Percentiles rank a stretch among this genome's conserved stretches.
Conservation (phyloP, 139 green algal genomes). For the Auxenochlorella protothecoides region DNA sequence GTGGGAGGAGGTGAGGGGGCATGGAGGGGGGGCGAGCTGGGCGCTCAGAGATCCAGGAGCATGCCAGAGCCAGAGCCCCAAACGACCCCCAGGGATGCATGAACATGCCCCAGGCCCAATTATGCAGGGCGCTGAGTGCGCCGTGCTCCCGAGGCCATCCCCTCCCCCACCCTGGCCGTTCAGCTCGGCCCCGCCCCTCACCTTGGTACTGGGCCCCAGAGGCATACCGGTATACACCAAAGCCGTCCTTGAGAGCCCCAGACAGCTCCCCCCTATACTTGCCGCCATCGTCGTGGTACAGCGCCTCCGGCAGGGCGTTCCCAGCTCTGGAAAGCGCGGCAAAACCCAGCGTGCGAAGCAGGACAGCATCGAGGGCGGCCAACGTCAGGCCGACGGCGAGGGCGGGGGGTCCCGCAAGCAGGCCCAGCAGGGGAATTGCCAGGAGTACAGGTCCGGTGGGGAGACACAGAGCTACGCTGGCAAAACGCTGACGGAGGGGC, state of each 20-base stretch:
- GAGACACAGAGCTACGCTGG: background rate
- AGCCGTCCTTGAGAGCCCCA: conserved; percentile 59
- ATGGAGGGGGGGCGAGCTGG: background rate
- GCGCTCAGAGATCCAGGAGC: background rate
- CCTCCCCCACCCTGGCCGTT: background rate
- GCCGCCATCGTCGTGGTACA: conserved; percentile 62
- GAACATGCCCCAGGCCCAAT: too few species aligned
- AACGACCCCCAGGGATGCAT: too few species aligned
- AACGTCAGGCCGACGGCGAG: too few species aligned
- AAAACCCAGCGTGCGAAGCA: conserved; percentile 13
- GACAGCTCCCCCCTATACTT: conserved; percentile 67
- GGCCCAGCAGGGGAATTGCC: background rate
- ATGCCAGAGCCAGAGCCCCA: background rate
- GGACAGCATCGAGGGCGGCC: conserved; percentile 3
- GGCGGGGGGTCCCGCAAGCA: conserved; percentile 24
- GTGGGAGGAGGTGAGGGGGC: background rate
- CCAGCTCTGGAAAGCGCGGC: conserved; percentile 27
- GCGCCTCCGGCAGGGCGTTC: conserved; percentile 45
- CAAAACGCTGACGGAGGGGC: conserved; percentile 1
- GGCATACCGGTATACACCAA: conserved; percentile 63
- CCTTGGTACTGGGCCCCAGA: conserved; percentile 65
- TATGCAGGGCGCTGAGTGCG: too few species aligned
- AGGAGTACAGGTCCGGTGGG: background rate
- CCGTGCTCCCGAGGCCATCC: too few species aligned
- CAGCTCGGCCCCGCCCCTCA: background rate